Evolutionary conservation across 768 basidiomycete genomes (phyloP).

Genomic region (Boletus barrowsii): DNA sequence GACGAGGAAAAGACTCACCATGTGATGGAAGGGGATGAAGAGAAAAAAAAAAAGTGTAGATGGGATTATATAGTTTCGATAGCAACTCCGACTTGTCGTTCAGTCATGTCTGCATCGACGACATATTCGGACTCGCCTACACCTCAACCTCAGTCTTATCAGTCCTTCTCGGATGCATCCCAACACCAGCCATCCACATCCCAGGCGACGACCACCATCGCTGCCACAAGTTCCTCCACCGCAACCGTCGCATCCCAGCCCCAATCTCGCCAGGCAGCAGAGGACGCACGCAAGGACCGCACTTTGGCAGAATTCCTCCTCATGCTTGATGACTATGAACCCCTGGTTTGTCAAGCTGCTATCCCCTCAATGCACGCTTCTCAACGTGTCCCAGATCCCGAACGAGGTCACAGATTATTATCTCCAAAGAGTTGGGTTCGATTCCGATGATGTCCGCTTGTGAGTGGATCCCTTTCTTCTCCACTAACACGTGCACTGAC

Average conservation of each 20-base stretch:
- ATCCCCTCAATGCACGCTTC: neutral
- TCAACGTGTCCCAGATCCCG: conserved; percentile 64
- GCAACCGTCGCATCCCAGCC: conserved; percentile 24
- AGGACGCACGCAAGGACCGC: conserved; percentile 83
- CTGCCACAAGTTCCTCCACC: conserved; percentile 19
- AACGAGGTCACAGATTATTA: conserved; percentile 98
- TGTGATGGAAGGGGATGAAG: neutral
- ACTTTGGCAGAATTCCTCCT: conserved; percentile 91
- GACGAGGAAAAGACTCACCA: conserved; percentile 23
- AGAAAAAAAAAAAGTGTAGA: neutral
- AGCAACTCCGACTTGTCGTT: conserved; percentile 30
- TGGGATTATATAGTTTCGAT: conserved; percentile 22
- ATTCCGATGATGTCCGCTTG: conserved; percentile 92
- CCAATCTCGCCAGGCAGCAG: conserved; percentile 67
- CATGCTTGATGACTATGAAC: conserved; percentile 96
- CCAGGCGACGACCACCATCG: conserved; percentile 13
- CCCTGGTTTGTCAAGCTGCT: conserved; percentile 58
- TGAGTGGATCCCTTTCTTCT: conserved; percentile 37
- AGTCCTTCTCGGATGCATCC: conserved; percentile 18
- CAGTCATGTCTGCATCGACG: conserved; percentile 32
- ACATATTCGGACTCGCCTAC: conserved; percentile 32
- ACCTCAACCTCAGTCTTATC: conserved; percentile 24
- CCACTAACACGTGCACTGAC: neutral
- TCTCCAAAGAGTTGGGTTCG: conserved; percentile 92
- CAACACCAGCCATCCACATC: conserved; percentile 22